Evolutionary conservation across 2,329 filamentous ascomycete species (phyloP).

Genomic region (Stemphylium lycopersici): DNA sequence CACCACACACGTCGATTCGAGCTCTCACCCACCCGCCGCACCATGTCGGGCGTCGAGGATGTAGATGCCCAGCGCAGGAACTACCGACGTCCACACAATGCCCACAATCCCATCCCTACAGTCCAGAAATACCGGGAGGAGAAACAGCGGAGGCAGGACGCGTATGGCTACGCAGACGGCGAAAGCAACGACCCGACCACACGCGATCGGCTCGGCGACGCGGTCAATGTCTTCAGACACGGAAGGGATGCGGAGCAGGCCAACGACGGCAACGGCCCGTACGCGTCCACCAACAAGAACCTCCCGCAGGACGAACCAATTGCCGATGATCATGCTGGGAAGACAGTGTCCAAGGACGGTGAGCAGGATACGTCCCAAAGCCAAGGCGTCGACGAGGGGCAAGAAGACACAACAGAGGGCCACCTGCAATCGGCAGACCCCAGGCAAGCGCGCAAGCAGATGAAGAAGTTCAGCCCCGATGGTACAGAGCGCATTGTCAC

Average conservation of each 20-base stretch:
- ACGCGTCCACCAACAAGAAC: constrained; percentile 47
- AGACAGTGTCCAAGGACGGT: constrained; percentile 16
- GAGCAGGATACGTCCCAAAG: constrained; percentile 24
- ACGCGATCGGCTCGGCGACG: constrained; percentile 45
- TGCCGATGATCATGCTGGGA: constrained; percentile 44
- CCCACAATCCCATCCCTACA: constrained; percentile 54
- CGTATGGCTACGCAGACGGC: constrained; percentile 34
- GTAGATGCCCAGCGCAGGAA: constrained; percentile 45
- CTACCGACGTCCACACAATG: constrained; percentile 53
- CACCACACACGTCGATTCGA: background rate
- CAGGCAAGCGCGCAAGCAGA: constrained; percentile 55
- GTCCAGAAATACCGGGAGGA: constrained; percentile 55
- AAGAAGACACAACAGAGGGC: constrained; percentile 55
- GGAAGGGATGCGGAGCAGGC: constrained; percentile 35
- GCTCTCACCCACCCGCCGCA: background rate
- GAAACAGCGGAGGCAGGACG: constrained; percentile 51
- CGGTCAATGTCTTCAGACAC: constrained; percentile 43
- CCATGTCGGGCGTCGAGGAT: constrained; percentile 53
- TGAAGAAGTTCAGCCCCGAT: constrained; percentile 57
- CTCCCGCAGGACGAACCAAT: constrained; percentile 33
- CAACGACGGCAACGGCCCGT: constrained; percentile 37
- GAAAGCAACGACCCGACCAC: constrained; percentile 36
- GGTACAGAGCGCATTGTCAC: constrained; percentile 66
- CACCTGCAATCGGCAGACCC: constrained; percentile 47
- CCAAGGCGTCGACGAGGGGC: constrained; percentile 27